Evolutionary conservation across 208 protist genomes (phyloP), one percentile per base, ranked within the genome.

Genomic region (Trypanosoma cruzi): DNA sequence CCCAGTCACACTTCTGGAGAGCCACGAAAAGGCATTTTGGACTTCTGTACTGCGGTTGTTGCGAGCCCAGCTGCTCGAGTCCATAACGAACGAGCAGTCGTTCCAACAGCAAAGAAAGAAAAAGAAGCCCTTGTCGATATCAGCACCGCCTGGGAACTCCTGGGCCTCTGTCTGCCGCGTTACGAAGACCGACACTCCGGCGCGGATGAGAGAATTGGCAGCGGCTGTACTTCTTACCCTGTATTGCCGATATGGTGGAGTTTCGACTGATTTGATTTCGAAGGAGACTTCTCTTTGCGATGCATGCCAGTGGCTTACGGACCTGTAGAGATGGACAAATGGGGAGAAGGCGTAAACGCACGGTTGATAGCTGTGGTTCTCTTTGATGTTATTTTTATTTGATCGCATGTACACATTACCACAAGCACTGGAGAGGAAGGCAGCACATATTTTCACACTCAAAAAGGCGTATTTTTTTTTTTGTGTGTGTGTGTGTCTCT

Each of bases 211-310:
- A 32, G 46, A 69, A 31, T 46, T 75, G 18, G 75, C 80, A 24
- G 61, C 50, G 7, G 75, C 71, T 26, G 62, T 86, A 1, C 67
- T 86, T 28, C 70, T 82, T 26, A 77, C 75, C 6, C 52, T 82
- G 22, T 79, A 73, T 37, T 49, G 44, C 13, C 29, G 72, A 24
- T 80, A 73, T 65, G 74, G 56, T 24, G 31, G 16, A 26, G 22
- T 64, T 44, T 36, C 49, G 6, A 26, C 32, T 22, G 31, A 48
- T 22, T 20, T 24, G 32, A 29, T 44, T 31, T 13, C 22, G 5
- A 26, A 36, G n/a, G 56, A 68, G 22, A 52, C 28, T 18, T 32
- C 8, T 24, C 40, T 75, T 28, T 5, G 8, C 22, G 29, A 46
- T 7, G 70, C 70, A 14, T 31, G 44, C 20, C 22, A 26, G 31